Conservation (phyloP, 257 asterid genomes). For the Henckelia pumila region DNA sequence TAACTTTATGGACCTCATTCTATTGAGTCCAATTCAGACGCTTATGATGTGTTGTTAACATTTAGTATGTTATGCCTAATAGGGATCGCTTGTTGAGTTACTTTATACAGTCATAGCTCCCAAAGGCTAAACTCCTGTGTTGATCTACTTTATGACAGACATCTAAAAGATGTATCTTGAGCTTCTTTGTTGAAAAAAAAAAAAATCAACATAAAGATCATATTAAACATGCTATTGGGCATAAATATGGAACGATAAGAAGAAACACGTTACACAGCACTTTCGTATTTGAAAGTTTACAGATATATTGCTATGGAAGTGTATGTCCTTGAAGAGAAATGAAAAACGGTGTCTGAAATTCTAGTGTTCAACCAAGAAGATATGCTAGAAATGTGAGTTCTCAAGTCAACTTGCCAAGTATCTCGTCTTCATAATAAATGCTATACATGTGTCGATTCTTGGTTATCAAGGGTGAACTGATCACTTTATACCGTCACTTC, state of each 20-base stretch:
- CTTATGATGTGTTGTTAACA: background rate
- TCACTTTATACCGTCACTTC: too few species aligned
- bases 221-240: slow-evolving; percentile 1
- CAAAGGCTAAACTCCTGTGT: background rate
- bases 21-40: slow-evolving; percentile 16
- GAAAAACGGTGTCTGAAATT: slow-evolving; percentile 1
- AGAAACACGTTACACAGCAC: slow-evolving; percentile 5
- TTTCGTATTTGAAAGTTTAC: slow-evolving; percentile 5
- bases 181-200: slow-evolving; percentile 12
- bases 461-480: too few species aligned
- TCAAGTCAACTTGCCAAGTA: background rate
- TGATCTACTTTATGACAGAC: background rate
- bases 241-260: slow-evolving; percentile 5
- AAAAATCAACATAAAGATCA: slow-evolving; percentile 11
- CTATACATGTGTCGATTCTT: too few species aligned
- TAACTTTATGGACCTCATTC: slow-evolving; percentile 11
- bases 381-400: too few species aligned
- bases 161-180: slow-evolving; percentile 5
- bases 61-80: slow-evolving; percentile 19
- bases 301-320: slow-evolving; percentile 1
- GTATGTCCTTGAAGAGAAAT: slow-evolving; percentile 8
- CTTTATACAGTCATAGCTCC: background rate
- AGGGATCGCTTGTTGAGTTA: background rate
- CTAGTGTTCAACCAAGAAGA: too few species aligned
- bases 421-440: too few species aligned